Conservation (phyloP, 2,329 filamentous ascomycete genomes). For the Penicillium griseofulvum region DNA sequence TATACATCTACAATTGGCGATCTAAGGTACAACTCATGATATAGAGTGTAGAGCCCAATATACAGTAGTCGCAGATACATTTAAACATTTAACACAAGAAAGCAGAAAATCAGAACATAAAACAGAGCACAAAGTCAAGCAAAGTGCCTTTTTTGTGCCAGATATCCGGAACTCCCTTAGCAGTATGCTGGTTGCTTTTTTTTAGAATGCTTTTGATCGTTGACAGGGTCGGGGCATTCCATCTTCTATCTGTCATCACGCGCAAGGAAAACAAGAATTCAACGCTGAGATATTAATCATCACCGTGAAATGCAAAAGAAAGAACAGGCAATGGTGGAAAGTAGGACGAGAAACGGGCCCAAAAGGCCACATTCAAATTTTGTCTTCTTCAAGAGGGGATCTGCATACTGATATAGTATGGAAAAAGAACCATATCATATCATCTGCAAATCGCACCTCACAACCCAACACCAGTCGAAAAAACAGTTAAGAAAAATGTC, state of each 20-base stretch:
- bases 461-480: slow-evolving; percentile 5
- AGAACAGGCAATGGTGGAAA: slow-evolving; percentile 22
- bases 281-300: slow-evolving; percentile 21
- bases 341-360: slow-evolving; percentile 20
- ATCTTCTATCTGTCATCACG: slow-evolving; percentile 49
- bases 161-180: slow-evolving; percentile 76
- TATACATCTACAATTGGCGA: neutral
- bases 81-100: slow-evolving; percentile 25
- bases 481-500: slow-evolving; percentile 5
- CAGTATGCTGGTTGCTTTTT: slow-evolving; percentile 49
- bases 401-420: slow-evolving; percentile 13
- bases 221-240: slow-evolving; percentile 43
- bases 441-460: slow-evolving; percentile 14
- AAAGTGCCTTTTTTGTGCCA: slow-evolving; percentile 57
- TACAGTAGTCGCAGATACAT: slow-evolving; percentile 32
- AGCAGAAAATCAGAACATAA: slow-evolving; percentile 42
- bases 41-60: slow-evolving; percentile 31
- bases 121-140: slow-evolving; percentile 29
- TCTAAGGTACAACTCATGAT: slow-evolving; percentile 14
- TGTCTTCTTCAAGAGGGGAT: slow-evolving; percentile 23
- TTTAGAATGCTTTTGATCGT: slow-evolving; percentile 49
- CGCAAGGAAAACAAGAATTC: slow-evolving; percentile 11
- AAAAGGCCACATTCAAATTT: slow-evolving; percentile 39
- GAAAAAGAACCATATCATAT: slow-evolving; percentile 24
- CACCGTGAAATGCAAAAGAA: slow-evolving; percentile 23